Percentiles rank a stretch among this genome's conserved stretches.
These are phyloP conservation scores for Vanderwaltozyma polyspora DNA, from an alignment of 805 yeast species.

Conservation along the genomic window DNA sequence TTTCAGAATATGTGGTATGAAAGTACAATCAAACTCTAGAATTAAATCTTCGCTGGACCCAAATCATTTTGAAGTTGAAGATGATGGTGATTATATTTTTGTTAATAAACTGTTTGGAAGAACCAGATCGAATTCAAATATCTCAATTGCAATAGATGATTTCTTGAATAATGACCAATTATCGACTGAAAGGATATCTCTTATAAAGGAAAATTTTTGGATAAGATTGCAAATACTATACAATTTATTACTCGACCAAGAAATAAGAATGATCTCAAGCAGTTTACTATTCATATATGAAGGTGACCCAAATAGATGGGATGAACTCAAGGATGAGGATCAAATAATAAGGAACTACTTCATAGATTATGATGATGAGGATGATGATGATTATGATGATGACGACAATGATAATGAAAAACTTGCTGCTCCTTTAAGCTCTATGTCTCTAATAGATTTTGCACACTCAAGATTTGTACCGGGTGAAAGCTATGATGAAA, in stretches of 20 bases:
- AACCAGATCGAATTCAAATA: constrained; percentile 33
- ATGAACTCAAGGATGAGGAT: constrained; percentile 31
- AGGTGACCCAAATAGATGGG: constrained; percentile 49
- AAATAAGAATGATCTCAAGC: constrained; percentile 57
- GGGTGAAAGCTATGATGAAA: constrained; percentile 61
- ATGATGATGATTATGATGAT: constrained; percentile 25
- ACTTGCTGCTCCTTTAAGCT: constrained; percentile 34
- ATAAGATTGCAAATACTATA: constrained; percentile 56
- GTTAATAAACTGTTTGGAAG: constrained; percentile 70
- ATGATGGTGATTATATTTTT: constrained; percentile 34
- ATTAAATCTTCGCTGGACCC: constrained; percentile 17
- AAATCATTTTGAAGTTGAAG: constrained; percentile 13
- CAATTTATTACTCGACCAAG: constrained; percentile 51
- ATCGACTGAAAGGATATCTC: constrained; percentile 23
- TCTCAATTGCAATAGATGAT: constrained; percentile 34
- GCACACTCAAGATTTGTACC: constrained; percentile 68
- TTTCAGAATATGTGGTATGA: constrained; percentile 85
- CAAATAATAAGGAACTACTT: constrained; percentile 26
- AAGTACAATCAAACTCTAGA: constrained; percentile 28
- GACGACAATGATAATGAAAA: constrained; percentile 13
- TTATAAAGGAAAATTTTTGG: constrained; percentile 36
- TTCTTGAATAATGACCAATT: constrained; percentile 34
- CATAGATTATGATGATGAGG: constrained; percentile 26
- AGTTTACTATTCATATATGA: constrained; percentile 69
- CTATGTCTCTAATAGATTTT: constrained; percentile 70